phyloP scores from a whole-genome alignment of 1,139 yeast species.

The Debaryomycetaceae sp. region DNA sequence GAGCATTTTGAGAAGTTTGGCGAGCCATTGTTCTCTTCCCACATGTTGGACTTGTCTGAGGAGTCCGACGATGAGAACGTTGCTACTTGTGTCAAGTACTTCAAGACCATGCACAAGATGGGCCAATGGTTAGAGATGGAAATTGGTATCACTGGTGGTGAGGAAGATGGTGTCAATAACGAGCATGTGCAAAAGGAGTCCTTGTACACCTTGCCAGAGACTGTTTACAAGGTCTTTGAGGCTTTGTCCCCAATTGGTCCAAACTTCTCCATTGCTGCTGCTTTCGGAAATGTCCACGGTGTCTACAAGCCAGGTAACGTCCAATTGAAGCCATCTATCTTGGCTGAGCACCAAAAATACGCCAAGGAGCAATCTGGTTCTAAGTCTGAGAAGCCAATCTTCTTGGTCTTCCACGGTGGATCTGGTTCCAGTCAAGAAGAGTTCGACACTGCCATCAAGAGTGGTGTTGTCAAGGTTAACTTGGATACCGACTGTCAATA shows the following conservation, averaged over 20 bases:
- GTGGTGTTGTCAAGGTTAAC: conserved; percentile 99
- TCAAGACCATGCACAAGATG: conserved; percentile 89
- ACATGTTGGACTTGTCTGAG: conserved; percentile 98
- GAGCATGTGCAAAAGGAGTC: conserved; percentile 84
- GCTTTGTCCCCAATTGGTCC: conserved; percentile 91
- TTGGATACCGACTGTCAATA: conserved; percentile 98
- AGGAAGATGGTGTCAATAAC: conserved; percentile 99
- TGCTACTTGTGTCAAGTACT: conserved; percentile 90
- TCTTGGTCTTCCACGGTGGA: conserved; percentile 99
- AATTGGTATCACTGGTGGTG: conserved; percentile 99
- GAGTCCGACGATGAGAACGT: conserved; percentile 96
- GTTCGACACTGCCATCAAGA: conserved; percentile 83
- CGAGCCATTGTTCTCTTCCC: conserved; percentile 96
- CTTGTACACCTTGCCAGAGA: conserved; percentile 94
- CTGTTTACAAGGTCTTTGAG: conserved; percentile 86
- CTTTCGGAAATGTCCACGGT: conserved; percentile 99
- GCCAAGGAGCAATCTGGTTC: conserved; percentile 63
- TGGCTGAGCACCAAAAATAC: conserved; percentile 93
- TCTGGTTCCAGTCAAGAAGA: conserved; percentile 94
- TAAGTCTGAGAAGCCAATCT: conserved; percentile 68
- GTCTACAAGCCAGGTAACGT: conserved; percentile 99
- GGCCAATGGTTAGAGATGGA: conserved; percentile 99
- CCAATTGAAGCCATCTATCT: conserved; percentile 85
- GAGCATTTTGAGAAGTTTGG: conserved; percentile 82
- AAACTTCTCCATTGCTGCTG: conserved; percentile 99